Evolutionary conservation across 495 filamentous ascomycete genomes (phyloP), one percentile per base, ranked within the genome.

Genomic region (Ascobolus immersus): DNA sequence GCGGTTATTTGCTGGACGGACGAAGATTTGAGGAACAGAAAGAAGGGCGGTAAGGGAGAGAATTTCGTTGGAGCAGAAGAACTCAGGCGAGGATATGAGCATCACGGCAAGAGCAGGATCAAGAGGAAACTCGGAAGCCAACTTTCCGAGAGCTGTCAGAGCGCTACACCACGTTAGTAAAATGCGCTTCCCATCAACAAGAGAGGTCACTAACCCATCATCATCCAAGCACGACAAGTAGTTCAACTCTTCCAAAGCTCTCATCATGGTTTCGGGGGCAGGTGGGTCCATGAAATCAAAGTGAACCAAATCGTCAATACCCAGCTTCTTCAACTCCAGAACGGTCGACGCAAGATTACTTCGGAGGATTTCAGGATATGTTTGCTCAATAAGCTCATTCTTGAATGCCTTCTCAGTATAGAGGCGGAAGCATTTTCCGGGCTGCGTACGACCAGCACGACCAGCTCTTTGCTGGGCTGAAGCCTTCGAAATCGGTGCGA

Each of bases 281-380:
- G 89, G 89, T 3, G 89, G 89, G 42, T 99, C 89, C 86, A 96
- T 96, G 33, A 93, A 59, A 49, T 94, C 89, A 49, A 96, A 96
- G 51, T 99, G 89, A 3, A 99, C 89, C 32, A 99, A 60, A 49
- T 99, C 89, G 40, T 89, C 71, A 25, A 99, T 67, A 21, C 89
- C 89, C 21, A 93, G 70, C 54, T 99, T 99, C 64, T 94, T 94
- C 46, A 99, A 52, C 53, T 99, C 89, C 24, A 99, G 57, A 4
- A 99, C 84, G 0, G 89, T 99, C 36, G 73, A 84, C 28, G 84
- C 67, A 37, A 99, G 60, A 49, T 99, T 99, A 12, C 82, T 92
- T 12, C 80, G 73, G 13, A 94, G 62, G 47, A 93, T 80, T 52
- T 99, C 89, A 1, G 89, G 86, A 44, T 99, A 77, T 0, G 89